phyloP scores from a whole-genome alignment of 352 stramenopile species.

The Phytophthora meadii region DNA sequence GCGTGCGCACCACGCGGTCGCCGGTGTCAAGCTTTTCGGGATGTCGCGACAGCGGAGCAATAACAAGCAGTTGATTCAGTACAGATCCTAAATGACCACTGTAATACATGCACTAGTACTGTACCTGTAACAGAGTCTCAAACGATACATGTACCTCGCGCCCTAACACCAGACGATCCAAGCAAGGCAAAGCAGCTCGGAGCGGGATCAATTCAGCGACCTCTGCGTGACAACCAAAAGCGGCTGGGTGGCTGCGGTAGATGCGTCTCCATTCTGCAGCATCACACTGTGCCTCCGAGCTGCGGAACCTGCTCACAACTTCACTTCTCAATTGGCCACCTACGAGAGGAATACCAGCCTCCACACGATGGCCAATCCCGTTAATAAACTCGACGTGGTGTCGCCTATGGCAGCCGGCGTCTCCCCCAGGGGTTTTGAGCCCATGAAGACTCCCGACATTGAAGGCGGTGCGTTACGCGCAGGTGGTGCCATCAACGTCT shows the following conservation, averaged over 20 bases:
- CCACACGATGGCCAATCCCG: conserved; percentile 18
- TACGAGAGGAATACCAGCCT: background rate
- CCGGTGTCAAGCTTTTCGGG: conserved; percentile 27
- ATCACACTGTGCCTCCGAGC: background rate
- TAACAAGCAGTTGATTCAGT: conserved; percentile 6
- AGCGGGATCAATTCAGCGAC: conserved; percentile 32
- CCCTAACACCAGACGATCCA: conserved; percentile 36
- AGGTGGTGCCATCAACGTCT: conserved; percentile 41
- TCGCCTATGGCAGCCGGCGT: conserved; percentile 26
- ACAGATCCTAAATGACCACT: conserved; percentile 12
- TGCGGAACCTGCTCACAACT: conserved; percentile 9
- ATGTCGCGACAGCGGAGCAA: conserved; percentile 7
- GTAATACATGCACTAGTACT: no score
- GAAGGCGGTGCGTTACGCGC: conserved; percentile 51
- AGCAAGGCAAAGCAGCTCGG: conserved; percentile 29
- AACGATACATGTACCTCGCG: background rate
- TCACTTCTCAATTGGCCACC: conserved; percentile 29
- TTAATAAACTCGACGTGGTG: conserved; percentile 25
- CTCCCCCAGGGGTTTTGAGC: conserved; percentile 31
- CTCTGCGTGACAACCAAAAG: conserved; percentile 11
- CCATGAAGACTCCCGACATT: conserved; percentile 46
- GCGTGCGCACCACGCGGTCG: conserved; percentile 27
- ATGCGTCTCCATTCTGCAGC: conserved; percentile 13
- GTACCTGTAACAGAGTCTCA: background rate
- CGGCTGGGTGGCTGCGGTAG: conserved; percentile 23